Percentiles rank a stretch among this genome's conserved stretches.
These are phyloP conservation scores for Podaxis sp. DNA, from an alignment of 768 basidiomycete genomes.

Conservation along the genomic window DNA sequence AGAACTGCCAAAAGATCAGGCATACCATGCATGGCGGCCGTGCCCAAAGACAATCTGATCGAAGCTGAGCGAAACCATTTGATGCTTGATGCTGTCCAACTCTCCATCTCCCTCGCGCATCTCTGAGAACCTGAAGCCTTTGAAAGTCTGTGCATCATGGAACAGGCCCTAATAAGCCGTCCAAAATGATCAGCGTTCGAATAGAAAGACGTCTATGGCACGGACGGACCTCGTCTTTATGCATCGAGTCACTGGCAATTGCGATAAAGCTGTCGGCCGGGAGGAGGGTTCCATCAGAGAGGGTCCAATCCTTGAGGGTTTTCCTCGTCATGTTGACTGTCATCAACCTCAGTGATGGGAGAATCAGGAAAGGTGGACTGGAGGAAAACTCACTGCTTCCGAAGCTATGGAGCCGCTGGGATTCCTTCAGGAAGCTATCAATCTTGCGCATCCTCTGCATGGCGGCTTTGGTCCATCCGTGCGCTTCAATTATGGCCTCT, in stretches of 20 bases:
- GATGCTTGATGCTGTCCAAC: constrained; percentile 23
- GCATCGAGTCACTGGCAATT: constrained; percentile 24
- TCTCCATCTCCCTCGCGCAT: constrained; percentile 24
- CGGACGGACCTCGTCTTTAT: constrained; percentile 19
- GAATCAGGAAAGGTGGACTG: background rate
- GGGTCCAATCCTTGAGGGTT: constrained; percentile 34
- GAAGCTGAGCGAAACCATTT: constrained; percentile 26
- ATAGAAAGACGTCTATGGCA: too few relatives aligned
- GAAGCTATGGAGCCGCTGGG: constrained; percentile 18
- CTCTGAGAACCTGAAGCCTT: constrained; percentile 37
- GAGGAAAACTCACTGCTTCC: background rate
- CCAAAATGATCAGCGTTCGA: too few relatives aligned
- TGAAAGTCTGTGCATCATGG: constrained; percentile 32
- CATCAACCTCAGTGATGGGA: background rate
- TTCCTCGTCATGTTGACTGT: constrained; percentile 25
- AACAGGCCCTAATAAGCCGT: background rate
- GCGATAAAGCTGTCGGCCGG: constrained; percentile 33
- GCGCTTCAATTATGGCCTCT: constrained; percentile 28
- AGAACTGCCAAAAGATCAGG: background rate
- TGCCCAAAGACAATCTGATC: constrained; percentile 32
- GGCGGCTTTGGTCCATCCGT: constrained; percentile 36
- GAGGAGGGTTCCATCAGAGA: constrained; percentile 39
- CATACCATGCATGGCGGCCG: constrained; percentile 30
- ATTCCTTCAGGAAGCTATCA: constrained; percentile 48
- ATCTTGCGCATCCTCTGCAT: constrained; percentile 41